phyloP scores from a whole-genome alignment of 768 basidiomycete genomes.

The Holtermanniella nyarrowii region DNA sequence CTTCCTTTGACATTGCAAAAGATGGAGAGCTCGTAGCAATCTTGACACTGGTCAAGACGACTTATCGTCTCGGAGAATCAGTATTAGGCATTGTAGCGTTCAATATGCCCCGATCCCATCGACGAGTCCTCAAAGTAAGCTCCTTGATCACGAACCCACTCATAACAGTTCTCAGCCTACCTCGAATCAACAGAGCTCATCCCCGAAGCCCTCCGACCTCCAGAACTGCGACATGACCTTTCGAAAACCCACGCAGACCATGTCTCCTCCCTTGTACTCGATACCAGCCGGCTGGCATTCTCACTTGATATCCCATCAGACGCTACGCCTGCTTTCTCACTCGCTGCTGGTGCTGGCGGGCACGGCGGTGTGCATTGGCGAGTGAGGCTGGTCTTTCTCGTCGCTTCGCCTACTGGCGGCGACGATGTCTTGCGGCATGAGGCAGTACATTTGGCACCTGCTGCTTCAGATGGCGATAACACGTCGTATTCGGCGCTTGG shows the following conservation, averaged over 20 bases:
- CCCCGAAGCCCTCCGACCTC: constrained; percentile 48
- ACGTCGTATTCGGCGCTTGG: constrained; percentile 42
- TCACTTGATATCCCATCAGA: constrained; percentile 86
- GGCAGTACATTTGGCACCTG: constrained; percentile 45
- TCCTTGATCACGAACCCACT: not conserved
- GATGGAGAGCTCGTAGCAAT: constrained; percentile 81
- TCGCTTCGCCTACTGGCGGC: constrained; percentile 48
- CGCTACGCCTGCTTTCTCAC: constrained; percentile 73
- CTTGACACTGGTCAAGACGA: constrained; percentile 81
- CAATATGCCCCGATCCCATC: constrained; percentile 58
- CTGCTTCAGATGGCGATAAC: constrained; percentile 46
- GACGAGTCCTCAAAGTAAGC: constrained; percentile 73
- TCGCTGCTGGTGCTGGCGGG: constrained; percentile 46
- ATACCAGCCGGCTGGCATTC: constrained; percentile 70
- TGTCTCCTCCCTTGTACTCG: constrained; percentile 62
- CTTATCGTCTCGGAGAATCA: constrained; percentile 85
- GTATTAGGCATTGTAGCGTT: constrained; percentile 78
- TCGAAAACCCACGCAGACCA: constrained; percentile 76
- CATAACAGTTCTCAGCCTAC: constrained; percentile 64
- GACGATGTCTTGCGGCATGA: constrained; percentile 49
- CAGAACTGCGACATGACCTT: constrained; percentile 44
- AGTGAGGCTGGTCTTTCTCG: constrained; percentile 73
- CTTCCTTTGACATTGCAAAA: constrained; percentile 90
- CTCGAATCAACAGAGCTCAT: constrained; percentile 74
- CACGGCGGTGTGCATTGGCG: constrained; percentile 83